Base-by-base conservation (phyloP, 108 stramenopile species). In the Skeletonema marinoi region DNA sequence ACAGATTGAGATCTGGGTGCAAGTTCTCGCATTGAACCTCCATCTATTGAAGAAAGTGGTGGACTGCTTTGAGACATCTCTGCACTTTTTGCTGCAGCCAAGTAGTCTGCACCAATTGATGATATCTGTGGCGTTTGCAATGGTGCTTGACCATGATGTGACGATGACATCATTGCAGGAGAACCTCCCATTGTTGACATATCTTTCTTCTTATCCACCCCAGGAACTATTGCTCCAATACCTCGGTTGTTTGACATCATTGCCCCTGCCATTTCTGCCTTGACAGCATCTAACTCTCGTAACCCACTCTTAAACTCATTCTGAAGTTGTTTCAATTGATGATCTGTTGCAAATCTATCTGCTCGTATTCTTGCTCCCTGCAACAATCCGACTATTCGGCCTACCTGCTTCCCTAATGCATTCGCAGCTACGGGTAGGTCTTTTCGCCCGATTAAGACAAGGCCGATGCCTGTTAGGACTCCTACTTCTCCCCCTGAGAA, bases 341-440 rank as follows among this genome's bases (percentile, higher is more conserved):
- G 89, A 54, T 92, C 81, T 8, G 80, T 73, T 17, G 91, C 87
- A 75, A 89, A 93, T 65, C 70, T 86, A 88, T 95, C 94, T 44
- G 90, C 91, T n/a, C 92, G 83, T 6, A 88, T 77, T 29, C 94
- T 69, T 13, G 92, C 94, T 19, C 94, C 94, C 67, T 93, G 94
- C 16, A 95, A 62, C 19, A 95, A 58, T 10, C 94, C 94, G 11
- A 95, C 94, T 41, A 92, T 77, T 16, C 92, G 90, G 0, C 94
- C 94, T 3, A 93, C 70, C 58, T 93, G 88, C 11, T 58, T 61
- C 9, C 94, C 94, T 1, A 89, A 74, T 12, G 87, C 78, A 54
- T 84, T 88, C 48, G 87, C 85, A 12, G 86, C 91, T 6, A 33
- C 60, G 7, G 94, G 94, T 31, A 95, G 70, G 80, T 95, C 94